A percentile compares a stretch with the other conserved stretches of the same genome.
These are phyloP conservation scores for Colletotrichum cordylinicola DNA, from an alignment of 2,329 filamentous ascomycete genomes.

Conservation along the genomic window DNA sequence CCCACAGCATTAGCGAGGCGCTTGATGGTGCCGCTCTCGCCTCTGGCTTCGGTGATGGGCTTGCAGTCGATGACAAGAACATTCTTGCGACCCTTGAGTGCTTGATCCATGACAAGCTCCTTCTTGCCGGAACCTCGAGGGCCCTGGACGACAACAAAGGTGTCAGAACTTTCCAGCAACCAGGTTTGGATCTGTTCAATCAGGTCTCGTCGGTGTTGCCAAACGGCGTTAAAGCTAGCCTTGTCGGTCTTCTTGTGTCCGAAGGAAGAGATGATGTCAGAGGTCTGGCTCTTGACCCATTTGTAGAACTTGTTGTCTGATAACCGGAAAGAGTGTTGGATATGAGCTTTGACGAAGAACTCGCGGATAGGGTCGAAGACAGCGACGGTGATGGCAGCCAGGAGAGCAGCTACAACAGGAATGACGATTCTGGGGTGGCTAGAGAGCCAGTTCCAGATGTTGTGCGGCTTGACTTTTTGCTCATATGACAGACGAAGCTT, in stretches of 20 bases:
- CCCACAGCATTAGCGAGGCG: conserved; percentile 84
- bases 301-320: conserved; percentile 76
- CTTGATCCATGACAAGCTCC: conserved; percentile 86
- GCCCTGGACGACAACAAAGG: conserved; percentile 92
- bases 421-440: conserved; percentile 89
- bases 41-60: conserved; percentile 86
- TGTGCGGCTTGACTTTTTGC: conserved; percentile 75
- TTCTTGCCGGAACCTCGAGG: conserved; percentile 90
- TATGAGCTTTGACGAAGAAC: conserved; percentile 88
- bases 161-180: conserved; percentile 87
- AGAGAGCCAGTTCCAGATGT: conserved; percentile 86
- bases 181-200: conserved; percentile 85
- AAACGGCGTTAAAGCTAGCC: conserved; percentile 78
- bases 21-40: conserved; percentile 85
- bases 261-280: conserved; percentile 70
- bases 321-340: conserved; percentile 78
- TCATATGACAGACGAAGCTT: conserved; percentile 85
- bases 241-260: conserved; percentile 63
- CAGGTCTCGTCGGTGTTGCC: conserved; percentile 83
- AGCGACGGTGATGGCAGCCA: conserved; percentile 83
- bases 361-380: conserved; percentile 95
- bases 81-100: conserved; percentile 75
- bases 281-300: conserved; percentile 80
- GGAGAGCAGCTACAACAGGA: conserved; percentile 78
- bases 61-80: conserved; percentile 92